Base-by-base conservation (phyloP, 371 early-diverging fungal species). In the Mucor ambiguus region DNA sequence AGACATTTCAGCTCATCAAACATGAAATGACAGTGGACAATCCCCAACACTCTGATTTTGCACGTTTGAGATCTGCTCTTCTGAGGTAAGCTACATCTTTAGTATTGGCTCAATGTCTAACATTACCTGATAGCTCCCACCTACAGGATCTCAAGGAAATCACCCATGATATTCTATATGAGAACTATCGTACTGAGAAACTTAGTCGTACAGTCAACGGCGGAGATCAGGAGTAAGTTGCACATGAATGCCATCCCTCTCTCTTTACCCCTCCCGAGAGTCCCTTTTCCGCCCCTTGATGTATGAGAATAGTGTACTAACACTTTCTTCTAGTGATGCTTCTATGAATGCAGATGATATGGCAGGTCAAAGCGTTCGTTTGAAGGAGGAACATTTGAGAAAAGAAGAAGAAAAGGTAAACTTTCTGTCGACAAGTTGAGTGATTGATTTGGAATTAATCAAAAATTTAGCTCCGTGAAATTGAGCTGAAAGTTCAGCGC, bases 41-140 rank as follows among this genome's bases (percentile, higher is more conserved):
- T 65, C 88, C 89, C 12, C 88, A 94, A 71, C 95, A 97, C 77
- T 98, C 96, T 73, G 99, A 99, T 74, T 99, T 99, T 80, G 94
- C 92, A 20, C 91, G 93, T 65, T 87, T 99, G 59, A 89, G 97
- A 70, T 95, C 93, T 70, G 94, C 95, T 65, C 77, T 98, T 63
- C 85, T 96, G 48, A 88, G 85, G 89, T 89, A 81, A 69, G 48
- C 10, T 11, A 48, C 20, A 3, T 48, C 37, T 12, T 1, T 0
- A 22, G n/a, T 22, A 26, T 4, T 10, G 44, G 11, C 10, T 30
- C 16, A 5, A 16, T 28, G 12, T 26, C 52, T 52, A 52, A 52
- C 11, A 12, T 28, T 11, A 4, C 12, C n/a, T 55, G 14, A 61
- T 55, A 90, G 92, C 78, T 95, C 97, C 54, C 97, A 97, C 74